Evolutionary conservation across 202 grass and related monocot species (phyloP).

Genomic region (Cymbopogon flexuosus): DNA sequence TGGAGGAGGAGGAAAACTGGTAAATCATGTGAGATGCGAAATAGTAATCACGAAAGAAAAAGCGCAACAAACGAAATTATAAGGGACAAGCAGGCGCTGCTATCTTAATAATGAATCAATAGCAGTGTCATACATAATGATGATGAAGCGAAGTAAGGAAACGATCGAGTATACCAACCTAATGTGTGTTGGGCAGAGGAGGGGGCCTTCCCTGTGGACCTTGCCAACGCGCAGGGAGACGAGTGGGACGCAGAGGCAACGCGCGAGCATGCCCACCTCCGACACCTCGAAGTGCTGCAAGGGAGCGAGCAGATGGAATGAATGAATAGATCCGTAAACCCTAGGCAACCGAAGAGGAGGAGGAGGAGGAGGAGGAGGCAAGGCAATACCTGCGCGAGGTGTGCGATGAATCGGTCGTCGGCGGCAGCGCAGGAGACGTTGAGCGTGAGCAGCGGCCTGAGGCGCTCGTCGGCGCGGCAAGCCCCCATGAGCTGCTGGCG

Average conservation of each 20-base stretch:
- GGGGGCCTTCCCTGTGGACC: constrained; percentile 42
- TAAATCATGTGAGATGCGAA: not conserved
- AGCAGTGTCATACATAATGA: not conserved
- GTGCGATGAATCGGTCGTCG: constrained; percentile 68
- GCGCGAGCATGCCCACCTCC: constrained; percentile 68
- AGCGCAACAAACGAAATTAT: not conserved
- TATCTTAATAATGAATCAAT: no score
- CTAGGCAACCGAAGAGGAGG: not conserved
- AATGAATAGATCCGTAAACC: not conserved
- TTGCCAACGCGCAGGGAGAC: constrained; percentile 82
- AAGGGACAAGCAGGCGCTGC: not conserved
- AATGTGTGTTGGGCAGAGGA: constrained; percentile 61
- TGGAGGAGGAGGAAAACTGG: not conserved
- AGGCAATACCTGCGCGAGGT: constrained; percentile 62
- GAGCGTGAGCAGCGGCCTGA: constrained; percentile 58
- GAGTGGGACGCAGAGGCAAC: constrained; percentile 81
- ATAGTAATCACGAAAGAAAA: no score
- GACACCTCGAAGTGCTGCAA: constrained; percentile 74
- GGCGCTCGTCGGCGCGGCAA: constrained; percentile 79
- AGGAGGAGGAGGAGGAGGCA: not conserved
- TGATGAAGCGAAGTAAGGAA: not conserved
- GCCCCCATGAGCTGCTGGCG: constrained; percentile 64
- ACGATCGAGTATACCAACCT: constrained; percentile 39
- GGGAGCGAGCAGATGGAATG: not conserved
- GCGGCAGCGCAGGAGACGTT: constrained; percentile 49